phyloP scores from a whole-genome alignment of 1,284 basidiomycete species.

The Porodaedalea pini region DNA sequence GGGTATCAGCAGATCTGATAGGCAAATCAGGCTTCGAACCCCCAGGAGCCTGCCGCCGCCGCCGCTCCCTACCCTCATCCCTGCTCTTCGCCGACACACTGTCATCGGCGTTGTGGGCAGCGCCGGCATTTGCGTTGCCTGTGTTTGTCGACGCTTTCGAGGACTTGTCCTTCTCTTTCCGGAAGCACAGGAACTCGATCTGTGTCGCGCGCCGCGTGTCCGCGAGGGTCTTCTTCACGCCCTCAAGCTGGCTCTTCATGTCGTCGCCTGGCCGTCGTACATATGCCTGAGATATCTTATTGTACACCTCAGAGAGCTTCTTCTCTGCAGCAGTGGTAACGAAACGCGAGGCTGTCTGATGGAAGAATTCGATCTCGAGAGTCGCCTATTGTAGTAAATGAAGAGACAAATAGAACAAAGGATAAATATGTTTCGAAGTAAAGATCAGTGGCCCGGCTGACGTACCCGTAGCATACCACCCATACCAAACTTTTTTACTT shows the following conservation, averaged over 20 bases:
- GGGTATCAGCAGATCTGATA: conserved; percentile 2
- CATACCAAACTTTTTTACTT: conserved; percentile 90
- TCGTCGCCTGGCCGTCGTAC: conserved; percentile 75
- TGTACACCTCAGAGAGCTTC: conserved; percentile 88
- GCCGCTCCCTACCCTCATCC: conserved; percentile 13
- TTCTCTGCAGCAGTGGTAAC: conserved; percentile 78
- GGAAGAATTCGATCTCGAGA: conserved; percentile 97
- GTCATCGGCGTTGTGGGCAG: not conserved
- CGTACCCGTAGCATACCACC: conserved; percentile 95
- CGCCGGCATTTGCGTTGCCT: not conserved
- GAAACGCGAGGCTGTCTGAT: conserved; percentile 89
- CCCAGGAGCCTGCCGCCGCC: conserved; percentile 8
- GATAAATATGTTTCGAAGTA: conserved; percentile 14
- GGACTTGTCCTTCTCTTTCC: conserved; percentile 48
- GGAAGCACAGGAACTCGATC: conserved; percentile 92
- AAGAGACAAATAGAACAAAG: not conserved
- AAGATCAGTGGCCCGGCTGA: conserved; percentile 21
- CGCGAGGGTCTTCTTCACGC: conserved; percentile 85
- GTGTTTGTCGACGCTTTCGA: not conserved
- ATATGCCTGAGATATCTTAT: conserved; percentile 91
- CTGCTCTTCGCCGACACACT: not conserved
- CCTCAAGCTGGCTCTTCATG: conserved; percentile 83
- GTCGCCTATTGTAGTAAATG: conserved; percentile 64
- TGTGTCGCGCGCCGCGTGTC: conserved; percentile 88
- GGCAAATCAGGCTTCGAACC: not conserved